phyloP scores from a whole-genome alignment of 192 early-diverging fungal genomes.

The Backusella liffmaniae region DNA sequence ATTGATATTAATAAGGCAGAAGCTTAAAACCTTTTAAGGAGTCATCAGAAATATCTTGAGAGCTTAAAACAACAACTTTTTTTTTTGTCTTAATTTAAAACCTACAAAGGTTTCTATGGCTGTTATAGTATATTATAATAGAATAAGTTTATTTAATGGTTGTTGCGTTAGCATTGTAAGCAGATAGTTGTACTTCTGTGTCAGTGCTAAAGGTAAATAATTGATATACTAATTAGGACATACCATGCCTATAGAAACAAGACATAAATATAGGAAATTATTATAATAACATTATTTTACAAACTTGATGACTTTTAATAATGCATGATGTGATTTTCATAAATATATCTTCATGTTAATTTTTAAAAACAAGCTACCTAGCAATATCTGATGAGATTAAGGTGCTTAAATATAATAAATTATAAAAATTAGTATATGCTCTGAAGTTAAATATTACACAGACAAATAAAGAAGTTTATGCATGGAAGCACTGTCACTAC shows the following conservation, averaged over 20 bases:
- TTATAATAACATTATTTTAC: background rate
- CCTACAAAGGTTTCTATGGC: too few relatives aligned
- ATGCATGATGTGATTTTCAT: background rate
- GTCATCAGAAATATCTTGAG: too few relatives aligned
- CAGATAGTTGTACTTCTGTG: background rate
- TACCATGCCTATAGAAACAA: background rate
- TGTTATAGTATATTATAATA: background rate
- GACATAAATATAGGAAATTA: background rate
- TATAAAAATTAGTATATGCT: background rate
- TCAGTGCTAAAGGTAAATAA: background rate
- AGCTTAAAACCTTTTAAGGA: too few relatives aligned
- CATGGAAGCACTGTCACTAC: background rate
- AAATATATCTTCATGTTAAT: background rate
- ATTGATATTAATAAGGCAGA: too few relatives aligned
- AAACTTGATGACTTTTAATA: background rate
- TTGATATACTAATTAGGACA: background rate
- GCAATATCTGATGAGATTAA: background rate
- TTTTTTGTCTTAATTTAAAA: too few relatives aligned
- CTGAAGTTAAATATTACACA: background rate
- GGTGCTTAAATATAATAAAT: background rate
- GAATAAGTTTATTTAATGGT: background rate
- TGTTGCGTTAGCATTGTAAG: background rate
- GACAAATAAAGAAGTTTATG: background rate
- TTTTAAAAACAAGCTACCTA: too few relatives aligned
- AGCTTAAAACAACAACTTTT: too few relatives aligned